Conservation (phyloP, 805 yeast genomes). For the Candida ponderosae region DNA sequence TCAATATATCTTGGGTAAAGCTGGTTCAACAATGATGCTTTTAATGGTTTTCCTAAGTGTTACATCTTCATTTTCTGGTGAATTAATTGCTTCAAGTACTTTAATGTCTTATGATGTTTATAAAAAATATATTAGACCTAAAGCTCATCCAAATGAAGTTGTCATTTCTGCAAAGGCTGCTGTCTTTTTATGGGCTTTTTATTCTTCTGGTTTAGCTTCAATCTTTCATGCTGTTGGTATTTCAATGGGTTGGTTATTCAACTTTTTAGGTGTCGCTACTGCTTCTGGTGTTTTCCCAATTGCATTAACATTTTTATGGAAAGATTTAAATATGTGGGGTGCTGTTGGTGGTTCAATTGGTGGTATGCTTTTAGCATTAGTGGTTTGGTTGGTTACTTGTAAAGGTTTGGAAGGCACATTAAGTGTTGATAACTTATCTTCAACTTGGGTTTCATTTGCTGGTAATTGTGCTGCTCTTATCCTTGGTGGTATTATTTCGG, state of each 20-base stretch:
- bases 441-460: conserved; percentile 33
- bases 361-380: conserved; percentile 28
- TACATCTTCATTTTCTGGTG: conserved; percentile 34
- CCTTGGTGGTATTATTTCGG: conserved; percentile 28
- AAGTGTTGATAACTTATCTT: conserved; percentile 24
- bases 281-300: conserved; percentile 33
- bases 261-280: conserved; percentile 33
- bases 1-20: conserved; percentile 31
- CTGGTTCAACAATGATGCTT: conserved; percentile 33
- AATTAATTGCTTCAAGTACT: conserved; percentile 32
- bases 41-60: conserved; percentile 35
- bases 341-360: conserved; percentile 30
- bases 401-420: conserved; percentile 27
- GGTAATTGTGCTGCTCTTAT: conserved; percentile 31
- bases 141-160: conserved; percentile 34
- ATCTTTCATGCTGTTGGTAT: conserved; percentile 28
- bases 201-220: conserved; percentile 28
- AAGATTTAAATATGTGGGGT: conserved; percentile 26
- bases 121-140: conserved; percentile 33
- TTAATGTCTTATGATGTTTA: conserved; percentile 39
- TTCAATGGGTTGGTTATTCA: conserved; percentile 30
- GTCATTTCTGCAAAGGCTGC: conserved; percentile 33
- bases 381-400: conserved; percentile 31
- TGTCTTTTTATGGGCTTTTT: conserved; percentile 31
- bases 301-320: conserved; percentile 31